These are phyloP conservation scores for Myriosclerotinia curreyana DNA, from an alignment of 2,329 filamentous ascomycete genomes.

Conservation along the genomic window DNA sequence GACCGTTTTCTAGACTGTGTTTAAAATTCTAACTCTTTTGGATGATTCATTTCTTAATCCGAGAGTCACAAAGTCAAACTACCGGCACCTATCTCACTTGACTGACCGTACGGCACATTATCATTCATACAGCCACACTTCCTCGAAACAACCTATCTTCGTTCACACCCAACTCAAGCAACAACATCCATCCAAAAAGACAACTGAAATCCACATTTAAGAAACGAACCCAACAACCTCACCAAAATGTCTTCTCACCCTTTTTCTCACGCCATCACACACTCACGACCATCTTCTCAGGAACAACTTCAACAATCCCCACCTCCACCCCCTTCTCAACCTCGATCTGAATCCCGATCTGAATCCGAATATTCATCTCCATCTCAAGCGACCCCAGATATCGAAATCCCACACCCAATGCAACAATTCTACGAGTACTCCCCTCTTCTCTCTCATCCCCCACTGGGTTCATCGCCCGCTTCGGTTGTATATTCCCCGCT, in stretches of 20 bases:
- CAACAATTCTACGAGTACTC: background rate
- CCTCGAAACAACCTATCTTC: background rate
- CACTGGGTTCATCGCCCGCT: background rate
- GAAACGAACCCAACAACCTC: background rate
- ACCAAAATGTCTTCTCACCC: background rate
- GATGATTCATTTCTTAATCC: background rate
- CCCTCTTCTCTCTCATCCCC: background rate
- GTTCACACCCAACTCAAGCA: background rate
- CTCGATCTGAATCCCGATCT: background rate
- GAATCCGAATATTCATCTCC: background rate
- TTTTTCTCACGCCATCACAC: background rate
- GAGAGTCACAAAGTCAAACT: background rate
- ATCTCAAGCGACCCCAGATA: background rate
- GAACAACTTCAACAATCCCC: background rate
- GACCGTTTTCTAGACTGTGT: background rate
- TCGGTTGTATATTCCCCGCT: slow-evolving; percentile 12
- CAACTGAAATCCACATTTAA: background rate
- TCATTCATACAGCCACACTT: background rate
- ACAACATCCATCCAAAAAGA: background rate
- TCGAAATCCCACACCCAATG: background rate
- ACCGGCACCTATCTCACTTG: background rate
- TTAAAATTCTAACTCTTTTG: background rate
- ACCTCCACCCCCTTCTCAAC: background rate
- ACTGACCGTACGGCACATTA: background rate
- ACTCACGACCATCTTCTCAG: background rate